phyloP scores from a whole-genome alignment of 495 filamentous ascomycete species.

The Astrothelium subdiscretum region DNA sequence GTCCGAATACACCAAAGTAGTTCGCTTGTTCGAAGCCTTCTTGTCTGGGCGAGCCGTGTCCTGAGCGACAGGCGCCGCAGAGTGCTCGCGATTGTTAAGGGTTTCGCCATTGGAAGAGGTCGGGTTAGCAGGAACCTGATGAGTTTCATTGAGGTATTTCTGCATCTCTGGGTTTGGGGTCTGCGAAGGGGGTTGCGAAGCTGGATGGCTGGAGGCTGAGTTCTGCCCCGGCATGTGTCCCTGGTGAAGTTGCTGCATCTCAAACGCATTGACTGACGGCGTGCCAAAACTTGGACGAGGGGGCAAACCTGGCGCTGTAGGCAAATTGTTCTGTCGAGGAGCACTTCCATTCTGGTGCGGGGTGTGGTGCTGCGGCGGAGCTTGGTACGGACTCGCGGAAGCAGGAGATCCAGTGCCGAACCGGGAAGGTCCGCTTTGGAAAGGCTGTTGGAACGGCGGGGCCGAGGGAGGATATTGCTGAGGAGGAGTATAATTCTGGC shows the following conservation, averaged over 20 bases:
- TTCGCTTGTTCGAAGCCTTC: not conserved
- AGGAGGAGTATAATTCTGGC: not conserved
- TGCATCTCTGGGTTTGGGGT: not conserved
- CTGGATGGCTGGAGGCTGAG: not conserved
- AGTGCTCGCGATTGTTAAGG: not conserved
- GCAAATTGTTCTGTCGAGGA: constrained; percentile 40
- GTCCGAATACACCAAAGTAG: constrained; percentile 35
- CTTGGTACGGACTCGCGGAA: constrained; percentile 20
- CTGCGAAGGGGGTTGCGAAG: not conserved
- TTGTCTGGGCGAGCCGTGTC: not conserved
- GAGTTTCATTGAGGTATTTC: not conserved
- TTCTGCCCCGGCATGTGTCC: constrained; percentile 21
- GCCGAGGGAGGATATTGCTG: constrained; percentile 6
- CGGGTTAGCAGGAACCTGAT: not conserved
- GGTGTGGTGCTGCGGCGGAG: constrained; percentile 29
- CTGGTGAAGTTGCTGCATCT: constrained; percentile 55
- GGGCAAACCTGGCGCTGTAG: constrained; percentile 47
- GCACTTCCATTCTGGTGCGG: constrained; percentile 26
- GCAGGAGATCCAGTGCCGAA: constrained; percentile 34
- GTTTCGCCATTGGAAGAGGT: not conserved
- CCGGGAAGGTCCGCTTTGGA: constrained; percentile 13
- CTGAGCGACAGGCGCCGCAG: not conserved
- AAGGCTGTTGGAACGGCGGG: constrained; percentile 22
- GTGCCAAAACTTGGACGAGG: constrained; percentile 51
- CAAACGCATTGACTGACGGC: constrained; percentile 43